These are phyloP conservation scores for Termitomyces bulborhizus DNA, from an alignment of 768 basidiomycete species.

Conservation along the genomic window DNA sequence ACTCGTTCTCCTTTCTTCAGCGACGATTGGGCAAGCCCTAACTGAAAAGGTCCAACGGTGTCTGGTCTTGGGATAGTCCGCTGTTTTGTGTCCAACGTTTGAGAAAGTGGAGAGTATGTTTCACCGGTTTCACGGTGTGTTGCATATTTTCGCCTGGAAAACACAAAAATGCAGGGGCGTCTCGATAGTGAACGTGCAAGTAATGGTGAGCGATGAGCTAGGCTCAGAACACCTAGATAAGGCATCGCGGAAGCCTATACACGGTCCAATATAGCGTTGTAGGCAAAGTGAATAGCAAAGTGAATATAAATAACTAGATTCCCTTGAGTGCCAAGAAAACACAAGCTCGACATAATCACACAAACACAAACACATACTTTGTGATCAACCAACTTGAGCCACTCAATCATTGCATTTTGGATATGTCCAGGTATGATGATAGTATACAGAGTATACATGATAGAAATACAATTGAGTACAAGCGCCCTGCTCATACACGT, in stretches of 20 bases:
- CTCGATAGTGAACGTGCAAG: conserved; percentile 5
- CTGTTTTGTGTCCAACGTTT: conserved; percentile 58
- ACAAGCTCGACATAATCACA: background rate
- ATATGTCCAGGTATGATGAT: background rate
- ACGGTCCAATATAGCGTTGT: background rate
- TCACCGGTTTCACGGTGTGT: conserved; percentile 33
- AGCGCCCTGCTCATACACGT: background rate
- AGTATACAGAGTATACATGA: conserved; percentile 6
- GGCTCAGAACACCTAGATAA: conserved; percentile 10
- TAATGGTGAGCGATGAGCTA: conserved; percentile 7
- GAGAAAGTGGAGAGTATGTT: conserved; percentile 50
- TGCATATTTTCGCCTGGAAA: conserved; percentile 32
- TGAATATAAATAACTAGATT: background rate
- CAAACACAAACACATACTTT: conserved; percentile 11
- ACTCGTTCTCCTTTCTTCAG: conserved; percentile 46
- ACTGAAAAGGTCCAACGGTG: conserved; percentile 71
- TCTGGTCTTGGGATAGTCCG: conserved; percentile 41
- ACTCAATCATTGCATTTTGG: background rate
- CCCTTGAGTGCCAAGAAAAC: background rate
- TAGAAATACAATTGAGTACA: background rate
- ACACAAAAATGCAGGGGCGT: conserved; percentile 1
- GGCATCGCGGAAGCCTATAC: conserved; percentile 12
- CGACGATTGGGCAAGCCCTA: conserved; percentile 59
- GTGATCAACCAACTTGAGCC: background rate
- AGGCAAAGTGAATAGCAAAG: background rate